Evolutionary conservation across 192 early-diverging fungal genomes (phyloP).

Genomic region (Globomyces pollinis-pini): DNA sequence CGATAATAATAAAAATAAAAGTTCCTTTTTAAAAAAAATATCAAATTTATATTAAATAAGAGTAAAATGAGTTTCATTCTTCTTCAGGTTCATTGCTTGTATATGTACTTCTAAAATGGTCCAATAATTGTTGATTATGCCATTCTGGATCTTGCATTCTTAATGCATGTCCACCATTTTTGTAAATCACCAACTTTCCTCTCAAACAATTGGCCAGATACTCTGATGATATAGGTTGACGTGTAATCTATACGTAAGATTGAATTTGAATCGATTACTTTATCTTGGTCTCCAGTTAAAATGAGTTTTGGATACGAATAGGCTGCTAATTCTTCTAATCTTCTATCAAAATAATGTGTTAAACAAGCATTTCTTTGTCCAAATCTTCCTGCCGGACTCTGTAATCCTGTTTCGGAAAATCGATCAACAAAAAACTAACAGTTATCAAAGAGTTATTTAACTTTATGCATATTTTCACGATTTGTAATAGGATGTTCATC

Average conservation of each 20-base stretch:
- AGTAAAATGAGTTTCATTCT: background rate
- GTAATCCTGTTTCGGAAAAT: slow-evolving; percentile 2
- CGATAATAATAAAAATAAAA: too few relatives aligned
- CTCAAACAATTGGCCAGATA: background rate
- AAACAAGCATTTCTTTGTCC: slow-evolving; percentile 13
- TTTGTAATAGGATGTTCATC: background rate
- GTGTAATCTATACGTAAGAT: background rate
- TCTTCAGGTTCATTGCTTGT: background rate
- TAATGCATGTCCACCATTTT: slow-evolving; percentile 1
- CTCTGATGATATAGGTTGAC: slow-evolving; percentile 2
- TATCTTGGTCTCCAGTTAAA: slow-evolving; percentile 2
- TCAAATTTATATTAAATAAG: too few relatives aligned
- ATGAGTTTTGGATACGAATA: slow-evolving; percentile 7
- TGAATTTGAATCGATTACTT: background rate
- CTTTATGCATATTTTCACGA: background rate
- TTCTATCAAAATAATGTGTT: slow-evolving; percentile 10
- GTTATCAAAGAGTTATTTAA: background rate
- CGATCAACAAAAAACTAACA: slow-evolving; percentile 4
- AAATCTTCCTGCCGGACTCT: background rate
- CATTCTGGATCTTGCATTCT: slow-evolving; percentile 11
- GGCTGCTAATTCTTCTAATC: background rate
- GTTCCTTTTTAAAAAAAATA: too few relatives aligned
- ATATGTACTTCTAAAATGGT: slow-evolving; percentile 3
- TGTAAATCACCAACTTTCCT: slow-evolving; percentile 6
- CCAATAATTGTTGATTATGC: slow-evolving; percentile 4